Evolutionary conservation across 106 monocot genomes (phyloP), one percentile per base, ranked within the genome.

Genomic region (Dioscorea alata): DNA sequence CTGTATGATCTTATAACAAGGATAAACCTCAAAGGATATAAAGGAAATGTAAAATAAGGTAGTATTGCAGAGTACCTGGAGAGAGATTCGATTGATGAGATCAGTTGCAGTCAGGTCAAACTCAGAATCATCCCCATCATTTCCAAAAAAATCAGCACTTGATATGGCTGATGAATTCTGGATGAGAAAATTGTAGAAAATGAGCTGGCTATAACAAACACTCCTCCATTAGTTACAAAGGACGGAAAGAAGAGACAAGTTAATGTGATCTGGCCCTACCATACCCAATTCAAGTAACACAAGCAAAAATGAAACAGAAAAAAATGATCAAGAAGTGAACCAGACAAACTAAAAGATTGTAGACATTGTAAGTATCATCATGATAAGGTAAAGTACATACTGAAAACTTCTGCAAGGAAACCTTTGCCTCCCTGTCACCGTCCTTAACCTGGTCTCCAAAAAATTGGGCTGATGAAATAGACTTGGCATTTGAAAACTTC

Each of bases 401-500:
- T 71, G 88, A 69, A 50, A 76, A 95, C 42, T 95, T 95, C 72
- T 95, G 90, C 64, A 95, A 65, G 12, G 91, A 79, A 25, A 84
- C 57, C 61, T 84, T 81, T 64, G 82, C 78, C 42, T 6, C 42
- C 57, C 28, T 68, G 49, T 90, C 87, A 57, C 53, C 71, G 35
- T 68, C 20, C 54, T 68, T 88, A 67, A 56, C 50, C 64, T 84
- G 94, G 73, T 95, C 83, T 17, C 88, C 90, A 73, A 90, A 95
- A 73, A 83, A 91, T 59, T 95, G 94, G 15, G 91, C 79, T 4
- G 94, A 95, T 50, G 94, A 95, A 64, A 95, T 95, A 4, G 94
- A 85, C 67, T 95, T 95, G 48, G 94, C 94, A 83, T 88, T 91
- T 68, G 91, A 91, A 63, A 95, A 95, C 56, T 91, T 95, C 52